These are phyloP conservation scores for Aspergillus eucalypticola DNA, from an alignment of 2,329 filamentous ascomycete genomes.

Conservation along the genomic window DNA sequence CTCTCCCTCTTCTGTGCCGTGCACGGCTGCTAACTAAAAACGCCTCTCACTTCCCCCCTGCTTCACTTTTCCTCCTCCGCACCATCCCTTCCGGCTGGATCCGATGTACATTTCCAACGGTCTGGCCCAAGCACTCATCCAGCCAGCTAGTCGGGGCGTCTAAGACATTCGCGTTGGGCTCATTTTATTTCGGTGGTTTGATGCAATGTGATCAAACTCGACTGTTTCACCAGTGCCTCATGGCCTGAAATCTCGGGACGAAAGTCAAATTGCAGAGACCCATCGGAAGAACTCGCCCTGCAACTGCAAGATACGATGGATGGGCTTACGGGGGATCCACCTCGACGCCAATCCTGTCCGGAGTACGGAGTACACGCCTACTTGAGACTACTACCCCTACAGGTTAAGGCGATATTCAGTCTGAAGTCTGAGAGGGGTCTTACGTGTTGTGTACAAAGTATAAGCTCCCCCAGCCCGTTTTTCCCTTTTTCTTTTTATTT, in stretches of 20 bases:
- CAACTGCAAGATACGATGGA: slow-evolving; percentile 12
- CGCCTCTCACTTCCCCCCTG: not conserved
- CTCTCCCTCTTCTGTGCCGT: too few relatives aligned
- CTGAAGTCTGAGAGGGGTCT: slow-evolving; percentile 2
- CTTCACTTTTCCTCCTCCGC: not conserved
- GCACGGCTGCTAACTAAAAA: too few relatives aligned
- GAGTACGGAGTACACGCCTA: slow-evolving; percentile 7
- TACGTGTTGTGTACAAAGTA: slow-evolving; percentile 10
- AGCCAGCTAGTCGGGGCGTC: not conserved
- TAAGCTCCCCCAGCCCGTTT: not conserved
- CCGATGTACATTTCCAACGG: not conserved
- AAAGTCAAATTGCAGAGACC: slow-evolving; percentile 13
- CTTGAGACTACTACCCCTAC: slow-evolving; percentile 3
- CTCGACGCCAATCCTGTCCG: not conserved
- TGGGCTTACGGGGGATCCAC: not conserved
- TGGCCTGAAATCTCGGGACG: slow-evolving; percentile 12
- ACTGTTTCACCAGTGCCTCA: slow-evolving; percentile 28
- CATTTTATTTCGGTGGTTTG: slow-evolving; percentile 15
- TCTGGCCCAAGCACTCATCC: not conserved
- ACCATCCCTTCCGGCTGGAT: slow-evolving; percentile 1
- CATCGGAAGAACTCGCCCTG: not conserved
- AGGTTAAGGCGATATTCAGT: not conserved
- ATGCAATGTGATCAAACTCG: slow-evolving; percentile 7
- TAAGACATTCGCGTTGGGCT: slow-evolving; percentile 12
- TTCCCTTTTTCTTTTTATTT: not conserved